phyloP scores from a whole-genome alignment of 1,139 yeast species.

The Diutina mesorugosa region DNA sequence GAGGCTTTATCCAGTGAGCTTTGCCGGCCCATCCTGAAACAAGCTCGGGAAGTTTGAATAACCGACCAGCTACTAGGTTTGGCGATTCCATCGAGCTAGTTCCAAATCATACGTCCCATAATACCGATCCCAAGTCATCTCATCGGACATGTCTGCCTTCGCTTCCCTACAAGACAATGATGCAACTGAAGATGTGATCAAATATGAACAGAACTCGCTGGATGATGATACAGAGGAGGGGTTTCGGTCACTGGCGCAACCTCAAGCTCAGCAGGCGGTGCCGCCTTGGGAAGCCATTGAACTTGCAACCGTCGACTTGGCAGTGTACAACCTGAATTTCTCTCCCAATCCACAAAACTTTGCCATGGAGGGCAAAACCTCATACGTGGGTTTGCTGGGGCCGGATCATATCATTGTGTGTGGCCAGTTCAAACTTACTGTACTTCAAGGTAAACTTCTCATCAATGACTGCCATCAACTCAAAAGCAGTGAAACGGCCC shows the following conservation, averaged over 20 bases:
- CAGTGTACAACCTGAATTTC: not conserved
- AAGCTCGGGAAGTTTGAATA: not conserved
- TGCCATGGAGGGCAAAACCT: not conserved
- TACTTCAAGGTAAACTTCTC: not conserved
- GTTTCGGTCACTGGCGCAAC: not conserved
- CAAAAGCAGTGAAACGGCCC: not conserved
- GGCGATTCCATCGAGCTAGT: not conserved
- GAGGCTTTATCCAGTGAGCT: not conserved
- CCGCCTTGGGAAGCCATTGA: not conserved
- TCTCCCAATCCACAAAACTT: not conserved
- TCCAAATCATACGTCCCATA: not conserved
- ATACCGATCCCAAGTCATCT: not conserved
- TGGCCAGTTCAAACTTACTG: not conserved
- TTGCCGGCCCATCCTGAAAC: not conserved
- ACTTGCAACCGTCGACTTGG: not conserved
- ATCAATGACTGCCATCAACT: not conserved
- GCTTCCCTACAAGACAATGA: not conserved
- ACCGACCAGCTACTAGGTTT: not conserved
- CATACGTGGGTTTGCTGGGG: not conserved
- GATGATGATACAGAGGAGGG: not conserved
- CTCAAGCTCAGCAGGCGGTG: not conserved
- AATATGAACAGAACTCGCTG: not conserved
- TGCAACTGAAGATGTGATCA: not conserved
- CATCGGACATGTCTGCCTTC: not conserved
- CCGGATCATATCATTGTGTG: not conserved